Percentiles rank a stretch among this genome's conserved stretches.
Evolutionary conservation across 2,329 filamentous ascomycete species (phyloP).

Genomic region (Helotiales sp.): DNA sequence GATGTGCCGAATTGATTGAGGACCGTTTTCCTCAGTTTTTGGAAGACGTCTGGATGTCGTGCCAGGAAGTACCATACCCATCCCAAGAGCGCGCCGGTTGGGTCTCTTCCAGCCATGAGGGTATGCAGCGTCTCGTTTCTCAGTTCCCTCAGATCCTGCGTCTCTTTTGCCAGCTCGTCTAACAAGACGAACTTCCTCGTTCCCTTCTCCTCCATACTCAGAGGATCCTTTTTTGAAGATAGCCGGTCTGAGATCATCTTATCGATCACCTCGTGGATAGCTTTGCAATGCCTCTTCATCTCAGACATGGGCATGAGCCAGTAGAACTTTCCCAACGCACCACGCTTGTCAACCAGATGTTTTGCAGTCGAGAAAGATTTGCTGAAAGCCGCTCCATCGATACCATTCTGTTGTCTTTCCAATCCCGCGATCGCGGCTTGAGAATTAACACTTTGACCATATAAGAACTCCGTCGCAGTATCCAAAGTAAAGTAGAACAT

Average conservation of each 20-base stretch:
- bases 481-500: constrained; percentile 68
- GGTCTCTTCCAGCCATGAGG: constrained; percentile 55
- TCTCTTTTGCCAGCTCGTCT: constrained; percentile 42
- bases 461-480: constrained; percentile 53
- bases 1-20: constrained; percentile 36
- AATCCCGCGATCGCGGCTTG: constrained; percentile 24
- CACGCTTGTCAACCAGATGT: constrained; percentile 39
- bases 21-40: constrained; percentile 42
- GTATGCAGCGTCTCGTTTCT: constrained; percentile 25
- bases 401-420: constrained; percentile 17
- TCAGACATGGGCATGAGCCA: constrained; percentile 43
- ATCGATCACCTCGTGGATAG: constrained; percentile 25
- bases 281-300: constrained; percentile 25
- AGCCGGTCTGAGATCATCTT: constrained; percentile 18
- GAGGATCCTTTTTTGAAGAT: constrained; percentile 1
- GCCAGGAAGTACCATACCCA: constrained; percentile 46
- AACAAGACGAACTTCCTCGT: constrained; percentile 44
- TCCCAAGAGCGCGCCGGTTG: constrained; percentile 50
- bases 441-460: constrained; percentile 34
- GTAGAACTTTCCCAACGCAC: constrained; percentile 43
- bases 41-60: constrained; percentile 39
- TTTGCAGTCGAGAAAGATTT: constrained; percentile 30
- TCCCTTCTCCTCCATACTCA: constrained; percentile 12
- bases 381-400: constrained; percentile 15
- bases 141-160: constrained; percentile 18